Conservation (phyloP, 805 yeast species). For the Monosporozyma unispora region DNA sequence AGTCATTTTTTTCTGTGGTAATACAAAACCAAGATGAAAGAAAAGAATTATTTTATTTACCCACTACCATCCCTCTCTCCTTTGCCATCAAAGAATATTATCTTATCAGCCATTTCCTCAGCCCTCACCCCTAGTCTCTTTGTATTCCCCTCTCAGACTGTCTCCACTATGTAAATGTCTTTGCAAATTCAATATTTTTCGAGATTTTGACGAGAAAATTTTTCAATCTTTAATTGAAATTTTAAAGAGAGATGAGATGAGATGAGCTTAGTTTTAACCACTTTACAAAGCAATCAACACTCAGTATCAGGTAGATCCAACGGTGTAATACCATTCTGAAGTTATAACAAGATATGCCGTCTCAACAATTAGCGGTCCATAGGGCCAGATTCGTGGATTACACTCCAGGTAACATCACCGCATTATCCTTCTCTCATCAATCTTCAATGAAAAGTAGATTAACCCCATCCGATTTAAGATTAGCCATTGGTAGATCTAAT, state of each 20-base stretch:
- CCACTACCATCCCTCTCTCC: too few relatives aligned
- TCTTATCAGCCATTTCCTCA: too few relatives aligned
- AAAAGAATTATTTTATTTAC: too few relatives aligned
- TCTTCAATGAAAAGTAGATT: conserved; percentile 34
- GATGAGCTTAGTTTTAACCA: background rate
- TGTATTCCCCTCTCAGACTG: background rate
- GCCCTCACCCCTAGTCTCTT: background rate
- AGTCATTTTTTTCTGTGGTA: too few relatives aligned
- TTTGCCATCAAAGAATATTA: too few relatives aligned
- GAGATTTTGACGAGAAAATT: background rate
- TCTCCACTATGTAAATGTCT: background rate
- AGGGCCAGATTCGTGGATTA: conserved; percentile 88
- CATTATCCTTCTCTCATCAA: conserved; percentile 64
- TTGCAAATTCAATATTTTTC: background rate
- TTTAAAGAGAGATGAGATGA: conserved; percentile 1
- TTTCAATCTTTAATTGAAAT: background rate
- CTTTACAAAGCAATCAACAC: too few relatives aligned
- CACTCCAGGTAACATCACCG: conserved; percentile 75
- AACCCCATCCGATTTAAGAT: conserved; percentile 49
- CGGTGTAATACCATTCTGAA: background rate
- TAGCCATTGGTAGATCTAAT: conserved; percentile 88
- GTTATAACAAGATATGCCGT: background rate
- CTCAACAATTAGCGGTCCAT: conserved; percentile 39
- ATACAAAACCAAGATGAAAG: too few relatives aligned
- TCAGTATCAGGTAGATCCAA: background rate